A percentile compares a stretch with the other conserved stretches of the same genome.
These are phyloP conservation scores for Jatropha multifida DNA, from an alignment of 441 rosid genomes.

Conservation along the genomic window DNA sequence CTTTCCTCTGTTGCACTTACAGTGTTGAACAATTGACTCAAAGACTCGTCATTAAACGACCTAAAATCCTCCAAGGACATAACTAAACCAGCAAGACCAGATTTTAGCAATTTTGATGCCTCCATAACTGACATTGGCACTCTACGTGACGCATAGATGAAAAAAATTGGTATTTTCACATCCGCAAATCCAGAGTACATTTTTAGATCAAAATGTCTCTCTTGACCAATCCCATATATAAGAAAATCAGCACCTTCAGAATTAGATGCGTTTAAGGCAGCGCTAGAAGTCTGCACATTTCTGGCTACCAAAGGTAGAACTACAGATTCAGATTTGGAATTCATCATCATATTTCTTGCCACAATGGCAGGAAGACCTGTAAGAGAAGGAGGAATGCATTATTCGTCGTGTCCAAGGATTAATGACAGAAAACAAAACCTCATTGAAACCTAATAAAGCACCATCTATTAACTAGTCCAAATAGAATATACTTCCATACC, in stretches of 20 bases:
- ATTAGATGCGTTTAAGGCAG: conserved; percentile 65
- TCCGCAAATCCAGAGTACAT: conserved; percentile 41
- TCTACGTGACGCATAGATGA: conserved; percentile 27
- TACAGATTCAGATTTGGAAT: conserved; percentile 60
- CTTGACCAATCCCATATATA: conserved; percentile 44
- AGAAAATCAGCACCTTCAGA: conserved; percentile 98
- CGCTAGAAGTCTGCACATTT: conserved; percentile 55
- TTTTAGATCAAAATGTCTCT: conserved; percentile 32
- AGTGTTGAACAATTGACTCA: conserved; percentile 45
- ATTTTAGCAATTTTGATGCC: conserved; percentile 38
- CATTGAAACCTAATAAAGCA: background rate
- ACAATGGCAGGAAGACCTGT: conserved; percentile 88
- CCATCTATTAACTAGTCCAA: background rate
- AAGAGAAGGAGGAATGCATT: conserved; percentile 22
- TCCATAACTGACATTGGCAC: conserved; percentile 28
- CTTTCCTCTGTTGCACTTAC: conserved; percentile 25
- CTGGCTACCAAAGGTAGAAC: conserved; percentile 88
- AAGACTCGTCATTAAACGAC: conserved; percentile 47
- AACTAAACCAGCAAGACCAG: conserved; percentile 79
- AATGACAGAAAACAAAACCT: background rate
- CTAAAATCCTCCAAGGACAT: conserved; percentile 71
- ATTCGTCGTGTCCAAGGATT: background rate
- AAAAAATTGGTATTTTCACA: conserved; percentile 69
- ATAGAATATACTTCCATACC: background rate
- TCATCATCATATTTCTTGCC: conserved; percentile 84